These are phyloP conservation scores for Cladophialophora exuberans DNA, from an alignment of 2,329 filamentous ascomycete genomes.

Conservation along the genomic window DNA sequence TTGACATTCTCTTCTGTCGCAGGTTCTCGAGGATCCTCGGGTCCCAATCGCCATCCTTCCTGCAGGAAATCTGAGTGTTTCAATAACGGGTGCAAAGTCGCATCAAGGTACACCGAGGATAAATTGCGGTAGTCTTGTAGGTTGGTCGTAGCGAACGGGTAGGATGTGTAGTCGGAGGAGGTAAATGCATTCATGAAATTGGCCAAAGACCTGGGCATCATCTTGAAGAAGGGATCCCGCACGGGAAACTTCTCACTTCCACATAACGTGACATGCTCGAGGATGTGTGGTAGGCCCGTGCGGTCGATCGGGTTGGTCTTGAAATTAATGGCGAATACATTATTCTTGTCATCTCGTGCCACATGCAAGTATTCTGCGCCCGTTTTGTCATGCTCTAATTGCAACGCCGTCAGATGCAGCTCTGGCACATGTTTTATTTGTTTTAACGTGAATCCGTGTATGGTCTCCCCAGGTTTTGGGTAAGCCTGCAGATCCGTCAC, in stretches of 20 bases:
- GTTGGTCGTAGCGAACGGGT: conserved; percentile 97
- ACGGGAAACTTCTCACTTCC: conserved; percentile 98
- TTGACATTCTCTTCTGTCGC: conserved; percentile 54
- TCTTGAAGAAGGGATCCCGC: conserved; percentile 99
- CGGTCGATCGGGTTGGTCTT: conserved; percentile 98
- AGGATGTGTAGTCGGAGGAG: conserved; percentile 92
- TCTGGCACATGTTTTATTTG: conserved; percentile 91
- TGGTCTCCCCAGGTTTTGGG: conserved; percentile 78
- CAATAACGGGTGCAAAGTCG: conserved; percentile 85
- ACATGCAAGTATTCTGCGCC: conserved; percentile 96
- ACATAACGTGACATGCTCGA: conserved; percentile 96
- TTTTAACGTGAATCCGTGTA: conserved; percentile 91
- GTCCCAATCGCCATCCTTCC: conserved; percentile 95
- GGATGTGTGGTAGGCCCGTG: conserved; percentile 92
- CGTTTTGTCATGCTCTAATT: conserved; percentile 91
- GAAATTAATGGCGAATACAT: conserved; percentile 99
- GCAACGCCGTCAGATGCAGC: conserved; percentile 86
- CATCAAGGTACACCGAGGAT: conserved; percentile 94
- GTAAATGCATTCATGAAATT: conserved; percentile 99
- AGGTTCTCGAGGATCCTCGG: conserved; percentile 74
- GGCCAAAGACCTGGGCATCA: conserved; percentile 95
- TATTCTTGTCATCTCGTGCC: conserved; percentile 93
- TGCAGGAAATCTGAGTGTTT: conserved; percentile 92
- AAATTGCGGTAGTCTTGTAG: conserved; percentile 93
- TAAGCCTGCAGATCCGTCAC: conserved; percentile 76